Conservation (phyloP, 352 stramenopile species). For the Thalassiosira pacifica region DNA sequence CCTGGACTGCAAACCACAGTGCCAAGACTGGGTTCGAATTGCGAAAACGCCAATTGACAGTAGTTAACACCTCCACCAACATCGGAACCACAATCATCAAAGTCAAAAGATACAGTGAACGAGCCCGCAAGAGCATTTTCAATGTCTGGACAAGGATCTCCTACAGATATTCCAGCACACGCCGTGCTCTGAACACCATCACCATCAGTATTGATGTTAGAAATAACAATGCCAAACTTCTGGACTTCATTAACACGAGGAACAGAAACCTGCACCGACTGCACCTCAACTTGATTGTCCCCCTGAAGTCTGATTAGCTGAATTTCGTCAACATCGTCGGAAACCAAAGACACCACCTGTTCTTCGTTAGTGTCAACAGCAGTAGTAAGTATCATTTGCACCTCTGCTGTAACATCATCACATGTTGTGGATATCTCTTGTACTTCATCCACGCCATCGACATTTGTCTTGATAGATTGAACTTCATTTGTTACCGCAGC, state of each 20-base stretch:
- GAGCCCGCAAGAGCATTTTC: conserved; percentile 70
- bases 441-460: conserved; percentile 91
- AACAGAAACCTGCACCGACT: conserved; percentile 89
- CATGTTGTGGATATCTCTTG: conserved; percentile 90
- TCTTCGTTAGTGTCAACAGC: conserved; percentile 93
- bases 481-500: conserved; percentile 96
- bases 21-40: conserved; percentile 62
- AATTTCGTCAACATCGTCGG: conserved; percentile 92
- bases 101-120: conserved; percentile 86
- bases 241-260: conserved; percentile 89
- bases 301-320: conserved; percentile 90
- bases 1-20: conserved; percentile 71
- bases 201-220: conserved; percentile 75
- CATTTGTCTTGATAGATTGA: conserved; percentile 92
- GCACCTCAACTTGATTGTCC: conserved; percentile 89
- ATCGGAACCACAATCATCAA: conserved; percentile 74
- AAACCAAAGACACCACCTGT: conserved; percentile 89
- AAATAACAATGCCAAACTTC: conserved; percentile 88
- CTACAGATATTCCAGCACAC: conserved; percentile 66
- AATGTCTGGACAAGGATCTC: conserved; percentile 71
- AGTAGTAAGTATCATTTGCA: conserved; percentile 93
- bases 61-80: conserved; percentile 68
- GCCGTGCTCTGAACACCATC: conserved; percentile 70
- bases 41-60: conserved; percentile 72
- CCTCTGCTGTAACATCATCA: conserved; percentile 89